These are phyloP conservation scores for Zelopaecilomyces penicillatus DNA, from an alignment of 2,329 filamentous ascomycete genomes.

Conservation along the genomic window DNA sequence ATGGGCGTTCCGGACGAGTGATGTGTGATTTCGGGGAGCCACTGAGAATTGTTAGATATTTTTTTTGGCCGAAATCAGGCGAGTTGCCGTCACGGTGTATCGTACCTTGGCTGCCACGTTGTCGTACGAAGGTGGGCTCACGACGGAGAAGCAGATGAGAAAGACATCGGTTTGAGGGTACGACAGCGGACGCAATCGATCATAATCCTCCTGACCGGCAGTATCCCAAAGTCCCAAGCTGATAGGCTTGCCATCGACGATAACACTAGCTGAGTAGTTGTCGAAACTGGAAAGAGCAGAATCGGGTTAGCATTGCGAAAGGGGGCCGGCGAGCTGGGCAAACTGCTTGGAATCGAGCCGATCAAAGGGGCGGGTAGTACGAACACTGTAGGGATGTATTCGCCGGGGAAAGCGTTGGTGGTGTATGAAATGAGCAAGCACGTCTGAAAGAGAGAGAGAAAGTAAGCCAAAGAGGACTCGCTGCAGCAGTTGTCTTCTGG, in stretches of 20 bases:
- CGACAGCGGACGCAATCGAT: slow-evolving; percentile 85
- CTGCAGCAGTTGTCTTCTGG: neutral
- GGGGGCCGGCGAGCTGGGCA: slow-evolving; percentile 4
- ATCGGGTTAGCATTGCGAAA: slow-evolving; percentile 11
- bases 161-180: slow-evolving; percentile 99
- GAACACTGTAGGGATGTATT: slow-evolving; percentile 98
- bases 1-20: slow-evolving; percentile 93
- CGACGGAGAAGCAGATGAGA: slow-evolving; percentile 96
- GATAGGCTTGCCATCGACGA: slow-evolving; percentile 97
- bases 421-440: slow-evolving; percentile 99
- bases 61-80: neutral
- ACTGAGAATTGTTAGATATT: slow-evolving; percentile 43
- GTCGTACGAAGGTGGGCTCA: slow-evolving; percentile 94
- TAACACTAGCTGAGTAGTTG: slow-evolving; percentile 98
- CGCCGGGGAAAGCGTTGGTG: slow-evolving; percentile 98
- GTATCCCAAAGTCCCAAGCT: slow-evolving; percentile 98
- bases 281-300: slow-evolving; percentile 61
- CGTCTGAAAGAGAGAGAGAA: slow-evolving; percentile 51
- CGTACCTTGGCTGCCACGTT: slow-evolving; percentile 97
- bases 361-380: slow-evolving; percentile 25
- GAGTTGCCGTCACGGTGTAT: neutral
- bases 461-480: slow-evolving; percentile 2
- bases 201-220: slow-evolving; percentile 97
- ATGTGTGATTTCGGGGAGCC: slow-evolving; percentile 96
- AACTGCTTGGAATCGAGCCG: neutral